Evolutionary conservation across 1,139 yeast species (phyloP).

Genomic region (Kodamaea plutei): DNA sequence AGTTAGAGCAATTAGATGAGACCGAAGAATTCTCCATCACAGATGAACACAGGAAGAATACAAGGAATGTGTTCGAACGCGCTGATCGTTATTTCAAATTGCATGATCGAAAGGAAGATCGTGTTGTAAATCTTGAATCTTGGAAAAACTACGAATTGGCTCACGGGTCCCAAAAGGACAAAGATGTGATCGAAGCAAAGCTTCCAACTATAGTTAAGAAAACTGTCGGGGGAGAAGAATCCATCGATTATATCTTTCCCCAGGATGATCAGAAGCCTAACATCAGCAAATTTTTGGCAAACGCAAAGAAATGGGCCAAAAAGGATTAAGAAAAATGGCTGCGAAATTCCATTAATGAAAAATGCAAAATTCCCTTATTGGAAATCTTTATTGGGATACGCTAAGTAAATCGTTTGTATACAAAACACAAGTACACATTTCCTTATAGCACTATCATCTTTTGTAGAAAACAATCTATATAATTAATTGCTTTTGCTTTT

Average conservation of each 20-base stretch:
- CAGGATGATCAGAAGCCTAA: slow-evolving; percentile 44
- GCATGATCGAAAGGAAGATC: slow-evolving; percentile 33
- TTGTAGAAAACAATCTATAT: too few species aligned
- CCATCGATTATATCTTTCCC: slow-evolving; percentile 65
- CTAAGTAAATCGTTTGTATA: too few species aligned
- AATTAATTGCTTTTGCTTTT: background rate
- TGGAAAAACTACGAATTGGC: slow-evolving; percentile 61
- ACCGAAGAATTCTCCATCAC: slow-evolving; percentile 49
- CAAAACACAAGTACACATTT: too few species aligned
- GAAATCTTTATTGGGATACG: background rate
- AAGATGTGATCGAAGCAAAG: slow-evolving; percentile 36
- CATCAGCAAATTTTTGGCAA: slow-evolving; percentile 52
- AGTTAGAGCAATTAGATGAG: slow-evolving; percentile 37
- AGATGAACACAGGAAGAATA: slow-evolving; percentile 46
- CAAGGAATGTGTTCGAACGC: slow-evolving; percentile 54
- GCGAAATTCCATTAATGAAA: background rate
- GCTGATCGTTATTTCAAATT: slow-evolving; percentile 48
- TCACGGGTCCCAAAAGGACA: slow-evolving; percentile 51
- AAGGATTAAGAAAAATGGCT: background rate
- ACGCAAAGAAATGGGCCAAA: slow-evolving; percentile 61
- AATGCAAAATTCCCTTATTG: background rate
- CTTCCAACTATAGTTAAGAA: slow-evolving; percentile 57
- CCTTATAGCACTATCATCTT: too few species aligned
- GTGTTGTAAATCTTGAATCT: slow-evolving; percentile 58
- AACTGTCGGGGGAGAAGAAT: slow-evolving; percentile 47